Evolutionary conservation across 2,329 filamentous ascomycete genomes (phyloP), one percentile per base, ranked within the genome.

Genomic region (Apiospora koreana): DNA sequence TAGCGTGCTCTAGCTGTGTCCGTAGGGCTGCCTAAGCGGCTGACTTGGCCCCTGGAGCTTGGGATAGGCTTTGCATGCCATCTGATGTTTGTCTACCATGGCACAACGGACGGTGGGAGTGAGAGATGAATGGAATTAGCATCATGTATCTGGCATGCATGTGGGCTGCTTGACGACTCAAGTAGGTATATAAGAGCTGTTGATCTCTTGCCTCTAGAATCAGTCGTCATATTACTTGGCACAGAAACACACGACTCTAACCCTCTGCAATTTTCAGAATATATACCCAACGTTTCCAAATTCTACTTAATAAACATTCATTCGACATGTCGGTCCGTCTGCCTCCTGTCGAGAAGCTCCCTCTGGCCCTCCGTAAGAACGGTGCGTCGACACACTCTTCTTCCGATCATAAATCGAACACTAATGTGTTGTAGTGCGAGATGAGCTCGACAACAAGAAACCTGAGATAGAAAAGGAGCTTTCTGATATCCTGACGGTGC

Each of bases 291-390:
- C 31, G 2, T 7, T n/a, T 7, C 38, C 28, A 38, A 38, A 58
- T 31, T 25, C 25, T 18, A 31, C 28, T 58, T 62, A 16, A 18
- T 43, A 43, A 43, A 62, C 21, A 38, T n/a, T 35, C 31, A n/a
- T 3, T 2, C 54, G 38, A n/a, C 9, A 62, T 62, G 54, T 10
- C 54, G 8, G 31, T 8, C 70, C 80, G 79, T 48, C 81, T 86
- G 66, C 81, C 84, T 10, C 84, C 85, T 9, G 82, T 81, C 62
- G 86, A 83, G 72, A 88, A 86, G 78, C 80, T 88, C 14, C 81
- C 86, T 45, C 84, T 88, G 72, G 83, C 82, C 42, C 75, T 85
- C 58, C 85, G 86, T 77, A 88, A 87, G 79, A 86, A 87, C 76
- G 75, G 86, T 87, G 75, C 74, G 79, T 77, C 42, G 2, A 23